Base-by-base conservation (phyloP, 768 basidiomycete species). In the Roridomyces roridus region DNA sequence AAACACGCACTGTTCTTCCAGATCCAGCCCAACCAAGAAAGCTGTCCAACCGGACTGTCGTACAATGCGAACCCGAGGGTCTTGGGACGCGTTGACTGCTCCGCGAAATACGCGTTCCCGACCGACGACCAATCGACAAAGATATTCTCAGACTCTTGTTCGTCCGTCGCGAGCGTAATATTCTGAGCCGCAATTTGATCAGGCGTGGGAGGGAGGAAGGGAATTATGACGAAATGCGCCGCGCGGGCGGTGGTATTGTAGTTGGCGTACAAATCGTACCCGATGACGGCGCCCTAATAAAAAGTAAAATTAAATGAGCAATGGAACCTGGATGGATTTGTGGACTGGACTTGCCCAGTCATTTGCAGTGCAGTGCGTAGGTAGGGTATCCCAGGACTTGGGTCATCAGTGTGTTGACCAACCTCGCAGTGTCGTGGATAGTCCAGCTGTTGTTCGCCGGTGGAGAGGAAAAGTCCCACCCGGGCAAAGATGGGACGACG, bases 371-470 rank as follows among this genome's bases (percentile, higher is more conserved):
- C 8, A 62, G 55, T 25, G 59, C 62, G 40, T 71, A 71, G 15
- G 40, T 51, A 18, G 56, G 42, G 51, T 71, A 69, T 17, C 62
- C 63, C 7, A 71, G 63, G 12, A 69, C 63, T 17, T 67, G 58
- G 7, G 56, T 58, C 68, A 71, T 68, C 12, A 71, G 62, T 2
- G 59, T 66, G 48, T 71, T 62, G 50, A 64, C 68, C 15, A 68
- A 31, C n/a, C 65, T 51, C 3, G 70, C 70, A 36, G 59, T 68
- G 44, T 71, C 67, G 14, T 35, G 51, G 8, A 57, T 55, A 5
- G 31, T 65, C 55, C 55, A 56, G 58, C 65, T 58, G 11, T 57
- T 56, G 29, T 52, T 45, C 8, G 57, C 51, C 4, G 62, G 59
- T 14, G 65, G 59, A 3, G 61, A 58, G 23, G 62, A 64, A 39